A percentile compares a stretch with the other conserved stretches of the same genome.
These are phyloP conservation scores for Alternaria brassicicola DNA, from an alignment of 2,329 filamentous ascomycete genomes.

Conservation along the genomic window DNA sequence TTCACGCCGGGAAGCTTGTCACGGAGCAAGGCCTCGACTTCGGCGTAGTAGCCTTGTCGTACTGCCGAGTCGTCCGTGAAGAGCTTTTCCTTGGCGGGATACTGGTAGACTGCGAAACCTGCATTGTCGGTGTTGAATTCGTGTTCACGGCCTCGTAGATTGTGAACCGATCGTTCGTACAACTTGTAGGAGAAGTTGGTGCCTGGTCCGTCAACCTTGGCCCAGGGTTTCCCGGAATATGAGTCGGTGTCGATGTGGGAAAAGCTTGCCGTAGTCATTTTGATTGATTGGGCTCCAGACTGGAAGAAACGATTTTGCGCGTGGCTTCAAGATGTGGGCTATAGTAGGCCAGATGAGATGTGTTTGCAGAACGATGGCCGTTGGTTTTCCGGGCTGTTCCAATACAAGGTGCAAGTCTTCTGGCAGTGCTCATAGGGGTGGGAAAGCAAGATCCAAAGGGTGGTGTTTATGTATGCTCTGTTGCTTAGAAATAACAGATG, in stretches of 20 bases:
- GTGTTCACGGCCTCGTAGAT: conserved; percentile 59
- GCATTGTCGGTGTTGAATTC: conserved; percentile 63
- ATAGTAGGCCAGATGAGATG: neutral
- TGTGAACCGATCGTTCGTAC: conserved; percentile 57
- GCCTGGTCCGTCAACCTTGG: conserved; percentile 67
- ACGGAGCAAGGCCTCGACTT: conserved; percentile 64
- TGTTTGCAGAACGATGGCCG: neutral
- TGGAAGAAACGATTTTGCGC: neutral
- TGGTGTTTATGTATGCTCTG: conserved; percentile 17
- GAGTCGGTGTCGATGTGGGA: conserved; percentile 65
- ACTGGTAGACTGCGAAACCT: conserved; percentile 63
- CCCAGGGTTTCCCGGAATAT: conserved; percentile 63
- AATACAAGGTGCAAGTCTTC: neutral
- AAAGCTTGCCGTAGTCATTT: conserved; percentile 65
- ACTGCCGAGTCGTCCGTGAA: conserved; percentile 65
- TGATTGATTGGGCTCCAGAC: conserved; percentile 26
- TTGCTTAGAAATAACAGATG: conserved; percentile 37
- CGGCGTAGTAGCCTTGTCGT: conserved; percentile 64
- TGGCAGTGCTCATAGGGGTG: neutral
- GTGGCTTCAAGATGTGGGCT: neutral
- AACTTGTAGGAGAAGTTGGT: conserved; percentile 59
- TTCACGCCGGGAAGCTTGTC: conserved; percentile 62
- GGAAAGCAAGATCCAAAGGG: neutral
- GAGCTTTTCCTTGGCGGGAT: conserved; percentile 59
- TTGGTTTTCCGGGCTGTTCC: neutral